phyloP scores from a whole-genome alignment of 768 basidiomycete genomes.

The Saitozyma sp. region DNA sequence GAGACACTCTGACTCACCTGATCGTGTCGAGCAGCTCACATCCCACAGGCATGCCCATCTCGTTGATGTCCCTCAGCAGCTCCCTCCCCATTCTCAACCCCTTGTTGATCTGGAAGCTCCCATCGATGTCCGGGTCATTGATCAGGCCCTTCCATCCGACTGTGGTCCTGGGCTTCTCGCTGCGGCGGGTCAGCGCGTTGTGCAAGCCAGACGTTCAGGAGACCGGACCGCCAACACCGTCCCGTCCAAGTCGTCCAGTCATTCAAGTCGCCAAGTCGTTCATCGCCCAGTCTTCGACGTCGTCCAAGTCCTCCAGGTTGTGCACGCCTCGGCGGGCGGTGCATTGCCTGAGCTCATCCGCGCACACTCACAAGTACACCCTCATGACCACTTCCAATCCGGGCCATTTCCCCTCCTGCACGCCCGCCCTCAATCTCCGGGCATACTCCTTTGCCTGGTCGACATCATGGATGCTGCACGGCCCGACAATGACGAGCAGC shows the following conservation, averaged over 20 bases:
- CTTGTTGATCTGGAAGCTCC: slow-evolving; percentile 95
- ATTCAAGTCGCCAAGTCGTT: background rate
- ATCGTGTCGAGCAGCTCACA: slow-evolving; percentile 82
- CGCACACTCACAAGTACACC: slow-evolving; percentile 79
- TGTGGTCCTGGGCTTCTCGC: slow-evolving; percentile 90
- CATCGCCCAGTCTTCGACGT: no score
- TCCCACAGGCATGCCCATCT: slow-evolving; percentile 86
- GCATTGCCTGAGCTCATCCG: no score
- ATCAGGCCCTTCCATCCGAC: slow-evolving; percentile 86
- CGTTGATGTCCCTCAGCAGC: slow-evolving; percentile 85
- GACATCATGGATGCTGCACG: slow-evolving; percentile 90
- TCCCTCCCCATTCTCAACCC: slow-evolving; percentile 84
- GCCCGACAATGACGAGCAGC: slow-evolving; percentile 86
- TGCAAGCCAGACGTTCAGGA: background rate
- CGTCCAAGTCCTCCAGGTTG: no score
- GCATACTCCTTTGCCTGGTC: slow-evolving; percentile 67
- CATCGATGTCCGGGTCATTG: slow-evolving; percentile 89
- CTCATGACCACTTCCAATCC: slow-evolving; percentile 91
- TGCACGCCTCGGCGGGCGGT: no score
- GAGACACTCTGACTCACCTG: slow-evolving; percentile 34
- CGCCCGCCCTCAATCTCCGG: slow-evolving; percentile 58
- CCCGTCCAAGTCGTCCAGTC: background rate
- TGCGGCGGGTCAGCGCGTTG: slow-evolving; percentile 7
- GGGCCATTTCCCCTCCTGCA: slow-evolving; percentile 62
- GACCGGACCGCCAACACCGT: background rate